Evolutionary conservation across 495 filamentous ascomycete genomes (phyloP).

Genomic region (Trichoderma asperelloides): DNA sequence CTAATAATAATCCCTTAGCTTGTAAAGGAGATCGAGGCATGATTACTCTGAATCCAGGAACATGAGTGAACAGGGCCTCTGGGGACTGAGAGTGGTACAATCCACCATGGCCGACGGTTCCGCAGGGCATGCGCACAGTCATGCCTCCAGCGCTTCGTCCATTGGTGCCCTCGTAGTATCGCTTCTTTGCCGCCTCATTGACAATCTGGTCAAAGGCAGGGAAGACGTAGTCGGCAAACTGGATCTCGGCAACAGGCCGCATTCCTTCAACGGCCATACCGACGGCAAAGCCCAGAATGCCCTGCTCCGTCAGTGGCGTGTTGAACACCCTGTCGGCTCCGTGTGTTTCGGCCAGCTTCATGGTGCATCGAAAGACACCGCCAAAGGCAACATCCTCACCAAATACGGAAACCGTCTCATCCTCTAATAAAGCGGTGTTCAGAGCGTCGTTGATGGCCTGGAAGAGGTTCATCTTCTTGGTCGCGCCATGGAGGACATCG

Average conservation of each 20-base stretch:
- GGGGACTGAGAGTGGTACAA: constrained; percentile 94
- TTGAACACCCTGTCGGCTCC: constrained; percentile 91
- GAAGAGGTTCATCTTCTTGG: constrained; percentile 83
- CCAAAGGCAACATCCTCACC: constrained; percentile 97
- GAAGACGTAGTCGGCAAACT: constrained; percentile 97
- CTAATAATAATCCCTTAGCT: constrained; percentile 82
- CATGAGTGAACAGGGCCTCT: constrained; percentile 84
- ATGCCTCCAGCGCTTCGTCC: constrained; percentile 64
- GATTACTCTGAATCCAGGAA: constrained; percentile 82
- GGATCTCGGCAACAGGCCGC: constrained; percentile 90
- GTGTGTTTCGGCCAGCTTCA: constrained; percentile 79
- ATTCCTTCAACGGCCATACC: constrained; percentile 85
- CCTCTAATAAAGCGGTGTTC: constrained; percentile 67
- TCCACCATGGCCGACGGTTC: constrained; percentile 91
- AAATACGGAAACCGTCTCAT: constrained; percentile 82
- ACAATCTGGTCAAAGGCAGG: constrained; percentile 97
- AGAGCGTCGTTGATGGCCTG: constrained; percentile 88
- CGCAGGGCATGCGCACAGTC: constrained; percentile 89
- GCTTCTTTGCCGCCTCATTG: constrained; percentile 90
- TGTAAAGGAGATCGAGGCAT: constrained; percentile 85
- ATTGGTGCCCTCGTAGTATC: constrained; percentile 74
- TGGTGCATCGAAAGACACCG: constrained; percentile 91
- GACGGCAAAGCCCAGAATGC: constrained; percentile 89
- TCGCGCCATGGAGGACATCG: constrained; percentile 57
- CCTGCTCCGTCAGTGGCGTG: constrained; percentile 89